A percentile compares a stretch with the other conserved stretches of the same genome.
These are phyloP conservation scores for Collybiopsis luxurians DNA, from an alignment of 768 basidiomycete genomes.

Conservation along the genomic window DNA sequence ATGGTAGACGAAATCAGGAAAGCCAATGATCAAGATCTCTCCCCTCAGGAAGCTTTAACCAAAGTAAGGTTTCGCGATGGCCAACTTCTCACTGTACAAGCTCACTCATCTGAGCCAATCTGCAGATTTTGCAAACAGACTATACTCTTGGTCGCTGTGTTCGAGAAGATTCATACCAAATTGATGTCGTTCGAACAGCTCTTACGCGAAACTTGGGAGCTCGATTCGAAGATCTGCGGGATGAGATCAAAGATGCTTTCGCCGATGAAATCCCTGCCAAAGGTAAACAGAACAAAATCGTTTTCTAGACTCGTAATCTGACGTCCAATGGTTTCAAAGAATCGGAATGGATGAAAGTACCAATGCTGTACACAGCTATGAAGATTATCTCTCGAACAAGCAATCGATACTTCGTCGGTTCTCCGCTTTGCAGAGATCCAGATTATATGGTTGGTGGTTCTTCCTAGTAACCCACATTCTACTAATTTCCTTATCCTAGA, in stretches of 20 bases:
- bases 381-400: slow-evolving; percentile 34
- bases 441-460: neutral
- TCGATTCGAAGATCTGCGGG: slow-evolving; percentile 15
- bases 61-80: neutral
- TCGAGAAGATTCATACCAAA: slow-evolving; percentile 3
- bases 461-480: neutral
- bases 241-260: slow-evolving; percentile 19
- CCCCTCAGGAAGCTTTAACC: neutral
- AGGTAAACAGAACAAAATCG: no score
- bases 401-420: slow-evolving; percentile 44
- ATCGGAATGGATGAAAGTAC: slow-evolving; percentile 34
- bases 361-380: slow-evolving; percentile 25
- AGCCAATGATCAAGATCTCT: neutral
- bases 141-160: neutral
- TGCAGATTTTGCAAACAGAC: slow-evolving; percentile 7
- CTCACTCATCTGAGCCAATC: no score
- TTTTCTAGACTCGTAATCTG: no score
- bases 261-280: slow-evolving; percentile 12
- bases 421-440: slow-evolving; percentile 36
- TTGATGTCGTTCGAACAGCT: slow-evolving; percentile 13
- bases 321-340: neutral
- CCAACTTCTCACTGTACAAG: no score
- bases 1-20: neutral
- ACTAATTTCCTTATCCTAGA: no score
- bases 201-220: slow-evolving; percentile 16